phyloP scores from a whole-genome alignment of 805 yeast genomes.

The Candida qinlingensis region DNA sequence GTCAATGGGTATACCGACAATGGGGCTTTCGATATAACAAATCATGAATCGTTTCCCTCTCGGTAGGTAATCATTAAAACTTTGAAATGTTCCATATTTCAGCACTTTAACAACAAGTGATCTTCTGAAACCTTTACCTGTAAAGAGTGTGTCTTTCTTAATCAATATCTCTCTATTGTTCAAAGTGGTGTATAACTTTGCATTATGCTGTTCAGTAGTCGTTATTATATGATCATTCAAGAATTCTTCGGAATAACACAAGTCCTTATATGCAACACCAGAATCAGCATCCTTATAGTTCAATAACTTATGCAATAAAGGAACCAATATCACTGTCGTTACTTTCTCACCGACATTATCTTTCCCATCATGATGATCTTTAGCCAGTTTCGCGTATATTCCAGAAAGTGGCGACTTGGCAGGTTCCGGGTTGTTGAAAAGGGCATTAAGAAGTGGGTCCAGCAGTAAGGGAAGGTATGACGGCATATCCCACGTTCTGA shows the following conservation, averaged over 20 bases:
- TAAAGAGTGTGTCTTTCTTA: conserved; percentile 47
- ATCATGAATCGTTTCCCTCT: conserved; percentile 52
- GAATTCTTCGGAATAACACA: conserved; percentile 57
- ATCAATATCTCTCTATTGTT: conserved; percentile 52
- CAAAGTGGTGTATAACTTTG: conserved; percentile 45
- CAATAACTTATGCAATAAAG: conserved; percentile 45
- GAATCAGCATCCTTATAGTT: conserved; percentile 35
- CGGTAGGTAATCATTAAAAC: conserved; percentile 54
- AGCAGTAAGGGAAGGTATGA: conserved; percentile 47
- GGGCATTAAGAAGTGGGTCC: conserved; percentile 59
- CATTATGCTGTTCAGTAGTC: conserved; percentile 26
- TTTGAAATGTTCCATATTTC: conserved; percentile 40
- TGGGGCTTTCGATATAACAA: conserved; percentile 51
- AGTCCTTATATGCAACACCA: conserved; percentile 38
- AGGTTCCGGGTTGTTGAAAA: conserved; percentile 62
- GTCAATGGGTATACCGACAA: conserved; percentile 35
- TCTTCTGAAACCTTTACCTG: conserved; percentile 54
- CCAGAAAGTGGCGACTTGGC: conserved; percentile 39
- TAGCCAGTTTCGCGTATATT: conserved; percentile 37
- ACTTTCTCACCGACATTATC: conserved; percentile 25
- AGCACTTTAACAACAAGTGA: conserved; percentile 40
- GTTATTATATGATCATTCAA: conserved; percentile 56
- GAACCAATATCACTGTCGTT: conserved; percentile 58
- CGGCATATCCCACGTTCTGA: conserved; percentile 18
- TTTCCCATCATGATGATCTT: background rate